Percentiles rank a stretch among this genome's conserved stretches.
Conservation (phyloP, 1,139 yeast species). For the Wickerhamiella infanticola region DNA sequence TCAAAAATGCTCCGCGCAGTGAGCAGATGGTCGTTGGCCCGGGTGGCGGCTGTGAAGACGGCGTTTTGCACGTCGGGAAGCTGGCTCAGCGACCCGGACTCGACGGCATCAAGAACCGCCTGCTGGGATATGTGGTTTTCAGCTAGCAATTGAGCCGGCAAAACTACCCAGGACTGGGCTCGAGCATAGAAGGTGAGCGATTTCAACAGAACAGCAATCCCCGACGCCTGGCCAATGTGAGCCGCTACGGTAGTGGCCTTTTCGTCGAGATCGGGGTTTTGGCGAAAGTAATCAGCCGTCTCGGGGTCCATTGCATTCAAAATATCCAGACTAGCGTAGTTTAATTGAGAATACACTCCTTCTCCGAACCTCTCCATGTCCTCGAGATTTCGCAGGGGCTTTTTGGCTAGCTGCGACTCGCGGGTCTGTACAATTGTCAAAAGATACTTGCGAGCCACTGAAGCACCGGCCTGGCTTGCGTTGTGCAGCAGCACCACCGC, state of each 20-base stretch:
- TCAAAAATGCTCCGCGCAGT: conserved; percentile 44
- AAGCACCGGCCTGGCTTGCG: conserved; percentile 26
- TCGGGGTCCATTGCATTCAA: conserved; percentile 44
- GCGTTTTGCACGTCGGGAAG: conserved; percentile 35
- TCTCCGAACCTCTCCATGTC: conserved; percentile 68
- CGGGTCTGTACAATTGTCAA: conserved; percentile 50
- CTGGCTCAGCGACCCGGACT: conserved; percentile 22
- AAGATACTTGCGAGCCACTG: conserved; percentile 39
- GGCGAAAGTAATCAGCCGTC: conserved; percentile 35
- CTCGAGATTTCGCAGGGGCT: conserved; percentile 36
- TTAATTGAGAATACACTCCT: conserved; percentile 61
- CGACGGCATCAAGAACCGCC: conserved; percentile 23
- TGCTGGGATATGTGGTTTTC: conserved; percentile 49
- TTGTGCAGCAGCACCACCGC: conserved; percentile 35
- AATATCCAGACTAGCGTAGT: conserved; percentile 50
- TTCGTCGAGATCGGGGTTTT: conserved; percentile 30
- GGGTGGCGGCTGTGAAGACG: conserved; percentile 53
- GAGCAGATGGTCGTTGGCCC: conserved; percentile 67
- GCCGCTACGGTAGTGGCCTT: conserved; percentile 45
- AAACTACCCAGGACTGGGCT: conserved; percentile 30
- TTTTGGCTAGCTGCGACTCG: conserved; percentile 32
- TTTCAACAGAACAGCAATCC: conserved; percentile 50
- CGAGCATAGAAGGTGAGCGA: conserved; percentile 46
- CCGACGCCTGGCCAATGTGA: conserved; percentile 71
- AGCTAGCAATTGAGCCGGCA: conserved; percentile 52